These are phyloP conservation scores for Alnus rubra DNA, from an alignment of 306 rosid species.

Conservation along the genomic window DNA sequence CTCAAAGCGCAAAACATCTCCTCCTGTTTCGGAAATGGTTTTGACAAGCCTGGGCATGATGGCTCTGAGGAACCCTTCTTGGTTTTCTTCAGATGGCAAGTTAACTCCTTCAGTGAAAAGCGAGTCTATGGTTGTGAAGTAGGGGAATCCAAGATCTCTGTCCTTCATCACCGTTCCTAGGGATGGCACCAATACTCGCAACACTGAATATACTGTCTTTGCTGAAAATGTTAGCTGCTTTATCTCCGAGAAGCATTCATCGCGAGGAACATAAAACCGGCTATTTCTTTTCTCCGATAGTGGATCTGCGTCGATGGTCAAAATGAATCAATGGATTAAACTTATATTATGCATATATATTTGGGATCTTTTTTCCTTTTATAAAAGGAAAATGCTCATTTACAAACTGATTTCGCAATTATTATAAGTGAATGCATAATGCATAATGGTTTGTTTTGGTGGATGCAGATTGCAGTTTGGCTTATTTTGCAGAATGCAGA, in stretches of 20 bases:
- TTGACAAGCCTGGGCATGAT: slow-evolving; percentile 38
- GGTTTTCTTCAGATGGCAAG: slow-evolving; percentile 23
- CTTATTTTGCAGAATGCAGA: too few species aligned
- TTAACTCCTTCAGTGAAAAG: slow-evolving; percentile 47
- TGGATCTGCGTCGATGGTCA: slow-evolving; percentile 33
- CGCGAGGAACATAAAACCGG: slow-evolving; percentile 62
- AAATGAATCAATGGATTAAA: too few species aligned
- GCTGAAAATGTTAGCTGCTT: slow-evolving; percentile 46
- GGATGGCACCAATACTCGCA: slow-evolving; percentile 52
- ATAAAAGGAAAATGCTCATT: too few species aligned
- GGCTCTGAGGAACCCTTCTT: slow-evolving; percentile 8
- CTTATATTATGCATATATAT: too few species aligned
- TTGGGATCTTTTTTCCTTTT: too few species aligned
- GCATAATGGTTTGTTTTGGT: too few species aligned
- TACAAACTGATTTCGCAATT: too few species aligned
- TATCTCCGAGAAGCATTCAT: slow-evolving; percentile 57
- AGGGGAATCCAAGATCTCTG: slow-evolving; percentile 38
- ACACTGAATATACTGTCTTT: slow-evolving; percentile 35
- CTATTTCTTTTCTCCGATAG: slow-evolving; percentile 45
- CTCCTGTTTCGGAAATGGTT: slow-evolving; percentile 22
- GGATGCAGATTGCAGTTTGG: too few species aligned
- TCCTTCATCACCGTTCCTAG: slow-evolving; percentile 27
- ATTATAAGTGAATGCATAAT: too few species aligned
- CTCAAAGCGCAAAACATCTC: slow-evolving; percentile 41
- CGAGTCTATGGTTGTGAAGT: slow-evolving; percentile 46